These are phyloP conservation scores for Volvox carteri DNA, from an alignment of 163 green algal genomes.

Conservation along the genomic window DNA sequence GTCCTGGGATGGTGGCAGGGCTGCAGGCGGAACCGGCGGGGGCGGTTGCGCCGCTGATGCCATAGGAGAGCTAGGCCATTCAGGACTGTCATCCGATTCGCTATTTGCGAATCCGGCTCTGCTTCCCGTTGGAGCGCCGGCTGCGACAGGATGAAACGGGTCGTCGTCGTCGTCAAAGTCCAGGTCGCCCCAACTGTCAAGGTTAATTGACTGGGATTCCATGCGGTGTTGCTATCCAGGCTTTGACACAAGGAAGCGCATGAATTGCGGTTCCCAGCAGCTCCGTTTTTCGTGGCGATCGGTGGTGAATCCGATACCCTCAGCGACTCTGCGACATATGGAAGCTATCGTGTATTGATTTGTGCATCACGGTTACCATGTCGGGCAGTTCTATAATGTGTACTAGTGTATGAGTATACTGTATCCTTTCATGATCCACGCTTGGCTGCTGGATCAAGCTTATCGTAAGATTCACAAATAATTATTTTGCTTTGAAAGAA, in stretches of 20 bases:
- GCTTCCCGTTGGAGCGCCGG: background rate
- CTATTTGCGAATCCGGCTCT: background rate
- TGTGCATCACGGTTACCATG: too few relatives aligned
- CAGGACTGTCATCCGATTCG: conserved; percentile 38
- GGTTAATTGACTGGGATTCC: background rate
- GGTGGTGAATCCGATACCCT: too few relatives aligned
- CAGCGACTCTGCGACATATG: too few relatives aligned
- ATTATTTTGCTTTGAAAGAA: too few relatives aligned
- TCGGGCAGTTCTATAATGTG: too few relatives aligned
- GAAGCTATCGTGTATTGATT: too few relatives aligned
- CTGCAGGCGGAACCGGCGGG: too few relatives aligned
- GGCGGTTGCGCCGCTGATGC: background rate
- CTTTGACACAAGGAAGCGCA: background rate
- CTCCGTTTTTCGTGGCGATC: background rate
- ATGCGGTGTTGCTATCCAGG: background rate
- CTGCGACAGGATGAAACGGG: background rate
- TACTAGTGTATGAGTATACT: too few relatives aligned
- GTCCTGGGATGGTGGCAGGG: background rate
- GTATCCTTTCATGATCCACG: too few relatives aligned
- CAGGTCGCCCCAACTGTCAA: conserved; percentile 49
- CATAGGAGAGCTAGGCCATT: conserved; percentile 45
- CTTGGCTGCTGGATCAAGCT: too few relatives aligned
- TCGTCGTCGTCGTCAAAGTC: conserved; percentile 46
- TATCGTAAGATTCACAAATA: too few relatives aligned
- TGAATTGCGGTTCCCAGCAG: background rate